Evolutionary conservation across 352 stramenopile species (phyloP).

Genomic region (Phytophthora capsici): DNA sequence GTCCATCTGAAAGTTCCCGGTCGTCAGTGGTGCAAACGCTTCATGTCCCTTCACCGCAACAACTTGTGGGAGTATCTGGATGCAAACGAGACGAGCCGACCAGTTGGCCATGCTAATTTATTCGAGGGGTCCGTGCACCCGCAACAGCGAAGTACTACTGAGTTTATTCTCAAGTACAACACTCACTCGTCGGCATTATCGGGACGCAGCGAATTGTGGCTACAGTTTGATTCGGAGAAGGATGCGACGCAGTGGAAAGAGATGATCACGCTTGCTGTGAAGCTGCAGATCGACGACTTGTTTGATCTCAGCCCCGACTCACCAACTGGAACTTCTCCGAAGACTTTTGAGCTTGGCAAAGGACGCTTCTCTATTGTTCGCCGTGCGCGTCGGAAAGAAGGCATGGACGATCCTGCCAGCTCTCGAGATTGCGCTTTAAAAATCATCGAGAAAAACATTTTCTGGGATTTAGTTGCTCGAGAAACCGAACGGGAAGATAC

Average conservation of each 20-base stretch:
- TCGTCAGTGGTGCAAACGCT: conserved; percentile 73
- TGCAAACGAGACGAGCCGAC: conserved; percentile 60
- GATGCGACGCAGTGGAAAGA: conserved; percentile 53
- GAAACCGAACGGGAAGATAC: conserved; percentile 90
- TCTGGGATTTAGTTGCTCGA: conserved; percentile 89
- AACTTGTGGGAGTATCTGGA: conserved; percentile 81
- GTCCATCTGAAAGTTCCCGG: conserved; percentile 69
- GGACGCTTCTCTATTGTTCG: conserved; percentile 82
- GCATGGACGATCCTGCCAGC: conserved; percentile 6
- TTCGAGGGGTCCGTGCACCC: conserved; percentile 67
- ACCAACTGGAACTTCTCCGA: conserved; percentile 39
- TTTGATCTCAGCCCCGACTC: conserved; percentile 70
- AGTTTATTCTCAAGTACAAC: conserved; percentile 71
- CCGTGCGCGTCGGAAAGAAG: conserved; percentile 50
- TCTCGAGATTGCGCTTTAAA: conserved; percentile 83
- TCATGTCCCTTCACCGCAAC: conserved; percentile 74
- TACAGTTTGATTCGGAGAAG: conserved; percentile 58
- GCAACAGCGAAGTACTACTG: conserved; percentile 54
- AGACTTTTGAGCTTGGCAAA: conserved; percentile 80
- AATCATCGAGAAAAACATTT: conserved; percentile 94
- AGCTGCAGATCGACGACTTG: conserved; percentile 67
- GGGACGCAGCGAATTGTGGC: conserved; percentile 61
- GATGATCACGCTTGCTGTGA: conserved; percentile 41
- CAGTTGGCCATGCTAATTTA: conserved; percentile 79
- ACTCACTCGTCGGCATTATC: conserved; percentile 55